Evolutionary conservation across 208 protist genomes (phyloP), one percentile per base, ranked within the genome.

Genomic region (Acanthamoeba sp.): DNA sequence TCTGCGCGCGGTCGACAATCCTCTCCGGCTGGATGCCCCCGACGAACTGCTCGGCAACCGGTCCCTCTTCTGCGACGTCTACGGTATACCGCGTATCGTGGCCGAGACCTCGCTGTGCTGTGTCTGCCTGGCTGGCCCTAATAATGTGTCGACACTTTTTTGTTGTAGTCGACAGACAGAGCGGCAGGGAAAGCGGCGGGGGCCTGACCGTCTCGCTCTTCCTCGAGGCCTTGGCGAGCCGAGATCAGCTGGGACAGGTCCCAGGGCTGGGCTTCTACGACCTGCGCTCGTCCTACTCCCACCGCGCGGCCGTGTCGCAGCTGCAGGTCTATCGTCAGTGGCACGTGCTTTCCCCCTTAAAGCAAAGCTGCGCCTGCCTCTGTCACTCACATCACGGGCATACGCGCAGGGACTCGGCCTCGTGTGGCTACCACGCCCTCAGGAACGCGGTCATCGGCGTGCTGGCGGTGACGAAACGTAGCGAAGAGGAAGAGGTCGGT

Each of bases 391-490:
- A n/a, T 73, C 1, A 73, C 7, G 29, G 10, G 0, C 1, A 38
- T 50, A 14, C 18, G 2, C 45, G 5, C 45, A 69, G 80, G 80
- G 80, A 88, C 24, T 9, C 48, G n/a, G 45, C 45, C 6, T 50
- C 48, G 0, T 88, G 80, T 20, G 80, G 80, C 0, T 88, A 88
- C 36, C 80, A 88, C 24, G 80, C 80, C 2, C 48, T 88, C 16
- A 88, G 62, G 32, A 88, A 88, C n/a, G 80, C 80, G 80, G 45
- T 62, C n/a, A 88, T 88, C 7, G 80, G 80, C 7, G 42, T 88
- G 27, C 42, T 88, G n/a, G 80, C 80, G 4, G 20, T 24, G 6
- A 9, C n/a, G 7, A 27, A 62, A 40, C 10, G 48, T 6, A 29
- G 3, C 5, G 42, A 55, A 5, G 45, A 88, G 12, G 48, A 88